phyloP scores from a whole-genome alignment of 768 basidiomycete species.

The Mycena capillaripes region DNA sequence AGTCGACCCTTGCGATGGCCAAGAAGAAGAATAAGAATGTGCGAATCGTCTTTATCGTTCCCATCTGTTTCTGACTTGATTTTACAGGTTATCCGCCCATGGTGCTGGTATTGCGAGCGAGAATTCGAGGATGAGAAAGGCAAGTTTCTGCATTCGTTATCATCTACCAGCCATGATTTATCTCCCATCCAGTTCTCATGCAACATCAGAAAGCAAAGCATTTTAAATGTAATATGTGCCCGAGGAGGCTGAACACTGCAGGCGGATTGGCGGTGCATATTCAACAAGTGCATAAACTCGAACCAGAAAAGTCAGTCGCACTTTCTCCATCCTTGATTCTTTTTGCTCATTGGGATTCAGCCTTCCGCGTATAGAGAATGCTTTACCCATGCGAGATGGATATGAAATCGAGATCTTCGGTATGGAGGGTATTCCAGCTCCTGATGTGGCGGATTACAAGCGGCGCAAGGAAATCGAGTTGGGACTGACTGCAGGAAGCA shows the following conservation, averaged over 20 bases:
- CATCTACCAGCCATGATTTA: conserved; percentile 7
- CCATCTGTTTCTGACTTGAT: conserved; percentile 19
- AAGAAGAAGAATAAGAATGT: conserved; percentile 77
- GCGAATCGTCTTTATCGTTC: not conserved
- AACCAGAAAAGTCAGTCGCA: conserved; percentile 84
- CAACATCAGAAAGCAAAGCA: conserved; percentile 99
- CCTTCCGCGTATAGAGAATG: conserved; percentile 94
- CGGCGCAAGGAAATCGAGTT: conserved; percentile 95
- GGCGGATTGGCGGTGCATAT: conserved; percentile 98
- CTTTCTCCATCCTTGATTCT: conserved; percentile 1
- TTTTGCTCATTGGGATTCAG: conserved; percentile 48
- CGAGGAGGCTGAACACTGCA: conserved; percentile 94
- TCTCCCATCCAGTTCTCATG: conserved; percentile 80
- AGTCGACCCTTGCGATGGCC: conserved; percentile 53
- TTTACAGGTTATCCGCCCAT: conserved; percentile 83
- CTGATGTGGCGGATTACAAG: conserved; percentile 96
- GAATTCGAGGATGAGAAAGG: conserved; percentile 99
- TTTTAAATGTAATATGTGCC: conserved; percentile 98
- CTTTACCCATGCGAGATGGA: conserved; percentile 94
- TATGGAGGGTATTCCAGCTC: conserved; percentile 97
- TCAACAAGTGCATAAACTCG: conserved; percentile 99
- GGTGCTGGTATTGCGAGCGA: conserved; percentile 99
- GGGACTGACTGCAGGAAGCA: conserved; percentile 85
- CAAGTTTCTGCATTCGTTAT: conserved; percentile 48
- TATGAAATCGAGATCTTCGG: conserved; percentile 99